Base-by-base conservation (phyloP, 164 flowering plant genomes). In the Piper longum region DNA sequence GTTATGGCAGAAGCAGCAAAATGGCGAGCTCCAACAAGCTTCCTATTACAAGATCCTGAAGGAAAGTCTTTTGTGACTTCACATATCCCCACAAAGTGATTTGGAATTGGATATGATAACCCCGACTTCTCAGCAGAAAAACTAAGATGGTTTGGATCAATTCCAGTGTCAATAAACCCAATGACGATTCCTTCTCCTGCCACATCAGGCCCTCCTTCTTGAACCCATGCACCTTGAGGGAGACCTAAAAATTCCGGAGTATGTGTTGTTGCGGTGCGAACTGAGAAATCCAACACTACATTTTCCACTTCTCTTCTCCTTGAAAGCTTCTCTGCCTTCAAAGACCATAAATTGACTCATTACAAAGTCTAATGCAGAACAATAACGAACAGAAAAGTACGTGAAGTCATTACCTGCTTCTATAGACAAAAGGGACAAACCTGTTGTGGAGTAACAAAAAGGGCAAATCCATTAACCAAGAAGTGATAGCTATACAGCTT, bases 1-100 rank as follows among this genome's bases (percentile, higher is more conserved):
- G 91, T 85, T 69, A 93, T 93, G 64, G 98, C 97, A 62, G 98
- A 93, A 55, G 95, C 95, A 0, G 98, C 98, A 78, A 93, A 93
- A 81, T 93, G 99, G 19, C 96, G 96, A 40, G 97, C 97, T 18
- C 91, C 99, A 63, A 93, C 64, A 65, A 93, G 96, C 79, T 93
- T 93, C 66, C 96, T 81, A 73, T 93, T 93, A 81, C 98, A 93
- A 7, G 98, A 93, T 7, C 96, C 97, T 60, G 98, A 88, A 64
- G 98, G 98, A 67, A 93, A 93, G 71, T 93, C 98, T 48, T 62
- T 73, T 52, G 96, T 88, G 55, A 93, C 98, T 74, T 93, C 98
- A 76, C 98, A 93, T 56, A 90, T 75, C 43, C 98, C 98, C 39
- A 95, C 73, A 67, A 83, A 93, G 70, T 80, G 96, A 36, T 72